Base-by-base conservation (phyloP, 352 stramenopile genomes). In the Phytophthora sansomeana region DNA sequence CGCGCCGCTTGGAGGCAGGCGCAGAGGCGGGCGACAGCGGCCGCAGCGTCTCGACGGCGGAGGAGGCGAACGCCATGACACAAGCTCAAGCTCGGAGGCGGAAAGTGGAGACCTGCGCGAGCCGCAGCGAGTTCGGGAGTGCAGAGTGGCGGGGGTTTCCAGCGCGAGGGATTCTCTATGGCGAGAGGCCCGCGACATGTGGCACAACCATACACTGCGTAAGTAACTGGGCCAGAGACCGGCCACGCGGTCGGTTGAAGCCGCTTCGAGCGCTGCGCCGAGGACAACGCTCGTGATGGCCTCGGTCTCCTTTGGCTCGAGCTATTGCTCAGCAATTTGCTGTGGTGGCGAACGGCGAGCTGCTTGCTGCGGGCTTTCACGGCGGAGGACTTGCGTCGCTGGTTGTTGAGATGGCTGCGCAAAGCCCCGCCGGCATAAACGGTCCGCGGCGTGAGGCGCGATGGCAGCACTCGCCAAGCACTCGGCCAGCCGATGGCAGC, bases 21-120 rank as follows among this genome's bases (percentile, higher is more conserved):
- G 64, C 38, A 35, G 17, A 17, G 50, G 53, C 39, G 26, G 62
- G 48, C 21, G 59, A 63, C 54, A 67, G 41, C 28, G 68, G 69
- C 47, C 70, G 72, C 58, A 85, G 55, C 6, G 77, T 85, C 50
- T 89, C 77, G 28, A 87, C 73, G 7, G 74, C 72, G 29, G 77
- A 79, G 50, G 60, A 67, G 17, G 73, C 61, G 51, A 83, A 87
- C 32, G 80, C 54, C 80, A 89, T 86, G 5, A 5, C 9, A 10
- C 32, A 16, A 24, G 33, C 9, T 24, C 21, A 24, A n/a, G n/a
- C n/a, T n/a, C n/a, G n/a, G 39, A 39, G 16, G 32, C 41, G 21
- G 13, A 3, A 24, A 24, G 21, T 28, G 17, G 42, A 5, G 29
- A 24, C 38, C 30, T 72, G 67, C 33, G 38, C 19, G 50, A 29